phyloP scores from a whole-genome alignment of 2,329 filamentous ascomycete genomes.

The Penicillium digitatum region DNA sequence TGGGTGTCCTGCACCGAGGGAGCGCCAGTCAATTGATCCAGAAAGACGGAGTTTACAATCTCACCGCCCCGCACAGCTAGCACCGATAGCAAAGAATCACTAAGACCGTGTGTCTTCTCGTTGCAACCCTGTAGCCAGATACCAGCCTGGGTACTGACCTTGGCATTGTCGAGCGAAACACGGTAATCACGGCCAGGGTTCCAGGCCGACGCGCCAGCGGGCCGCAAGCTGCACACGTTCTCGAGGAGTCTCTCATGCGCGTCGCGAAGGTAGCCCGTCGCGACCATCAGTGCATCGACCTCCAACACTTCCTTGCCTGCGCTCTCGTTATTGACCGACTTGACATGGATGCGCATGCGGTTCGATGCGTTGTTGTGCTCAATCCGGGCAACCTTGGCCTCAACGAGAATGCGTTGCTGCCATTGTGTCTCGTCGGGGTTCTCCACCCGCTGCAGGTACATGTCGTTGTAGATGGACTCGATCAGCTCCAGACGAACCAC shows the following conservation, averaged over 20 bases:
- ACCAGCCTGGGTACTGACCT: slow-evolving; percentile 68
- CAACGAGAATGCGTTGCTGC: slow-evolving; percentile 75
- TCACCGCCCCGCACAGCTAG: slow-evolving; percentile 71
- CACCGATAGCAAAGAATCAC: slow-evolving; percentile 76
- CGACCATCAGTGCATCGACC: slow-evolving; percentile 77
- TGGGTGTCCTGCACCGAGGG: slow-evolving; percentile 32
- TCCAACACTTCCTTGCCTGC: slow-evolving; percentile 60
- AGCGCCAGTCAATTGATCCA: slow-evolving; percentile 32
- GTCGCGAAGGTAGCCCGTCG: slow-evolving; percentile 78
- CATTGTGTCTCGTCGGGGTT: slow-evolving; percentile 67
- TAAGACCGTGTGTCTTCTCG: slow-evolving; percentile 83
- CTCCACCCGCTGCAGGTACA: slow-evolving; percentile 79
- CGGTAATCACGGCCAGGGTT: slow-evolving; percentile 73
- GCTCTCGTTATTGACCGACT: slow-evolving; percentile 41
- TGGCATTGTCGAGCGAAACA: slow-evolving; percentile 64
- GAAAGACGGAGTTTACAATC: slow-evolving; percentile 72
- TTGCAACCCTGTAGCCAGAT: slow-evolving; percentile 94
- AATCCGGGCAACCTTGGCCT: slow-evolving; percentile 63
- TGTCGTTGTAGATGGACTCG: slow-evolving; percentile 78
- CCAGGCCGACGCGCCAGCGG: slow-evolving; percentile 56
- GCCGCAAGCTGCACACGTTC: slow-evolving; percentile 62
- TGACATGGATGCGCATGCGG: slow-evolving; percentile 59
- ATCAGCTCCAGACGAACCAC: slow-evolving; percentile 89
- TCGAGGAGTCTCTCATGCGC: slow-evolving; percentile 74
- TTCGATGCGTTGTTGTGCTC: slow-evolving; percentile 49